phyloP scores from a whole-genome alignment of 192 early-diverging fungal species.

The Coemansia sp. region DNA sequence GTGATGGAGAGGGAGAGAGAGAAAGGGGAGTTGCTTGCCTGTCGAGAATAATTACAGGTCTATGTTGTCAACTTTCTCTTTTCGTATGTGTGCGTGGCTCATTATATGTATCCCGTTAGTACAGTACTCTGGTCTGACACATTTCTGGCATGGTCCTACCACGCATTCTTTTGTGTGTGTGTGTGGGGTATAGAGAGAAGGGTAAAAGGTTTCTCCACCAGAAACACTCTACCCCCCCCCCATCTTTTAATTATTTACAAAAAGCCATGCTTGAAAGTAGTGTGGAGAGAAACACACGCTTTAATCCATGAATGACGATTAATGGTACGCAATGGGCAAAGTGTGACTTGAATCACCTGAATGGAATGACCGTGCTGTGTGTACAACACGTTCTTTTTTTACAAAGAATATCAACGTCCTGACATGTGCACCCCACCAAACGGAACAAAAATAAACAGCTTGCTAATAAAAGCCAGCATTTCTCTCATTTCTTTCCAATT shows the following conservation, averaged over 20 bases:
- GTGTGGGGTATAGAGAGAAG: neutral
- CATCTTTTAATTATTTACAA: neutral
- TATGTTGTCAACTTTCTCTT: neutral
- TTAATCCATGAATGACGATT: too few species aligned
- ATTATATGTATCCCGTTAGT: neutral
- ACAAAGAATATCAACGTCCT: neutral
- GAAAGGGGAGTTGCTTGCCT: neutral
- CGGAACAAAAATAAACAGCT: neutral
- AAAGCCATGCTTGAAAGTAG: neutral
- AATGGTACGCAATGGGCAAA: too few species aligned
- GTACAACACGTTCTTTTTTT: too few species aligned
- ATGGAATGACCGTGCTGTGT: too few species aligned
- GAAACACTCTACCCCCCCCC: too few species aligned
- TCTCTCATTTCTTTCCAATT: neutral
- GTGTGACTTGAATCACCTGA: too few species aligned
- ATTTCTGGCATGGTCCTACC: neutral
- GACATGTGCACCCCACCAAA: too few species aligned
- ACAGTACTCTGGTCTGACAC: slow-evolving; percentile 1
- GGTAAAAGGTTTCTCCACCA: neutral
- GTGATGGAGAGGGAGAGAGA: too few species aligned
- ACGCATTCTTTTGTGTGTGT: neutral
- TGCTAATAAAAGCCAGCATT: neutral
- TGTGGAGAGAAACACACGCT: too few species aligned
- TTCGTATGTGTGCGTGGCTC: neutral
- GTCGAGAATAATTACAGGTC: too few species aligned